Base-by-base conservation (phyloP, 495 filamentous ascomycete species). In the Penicillium flavigenum region DNA sequence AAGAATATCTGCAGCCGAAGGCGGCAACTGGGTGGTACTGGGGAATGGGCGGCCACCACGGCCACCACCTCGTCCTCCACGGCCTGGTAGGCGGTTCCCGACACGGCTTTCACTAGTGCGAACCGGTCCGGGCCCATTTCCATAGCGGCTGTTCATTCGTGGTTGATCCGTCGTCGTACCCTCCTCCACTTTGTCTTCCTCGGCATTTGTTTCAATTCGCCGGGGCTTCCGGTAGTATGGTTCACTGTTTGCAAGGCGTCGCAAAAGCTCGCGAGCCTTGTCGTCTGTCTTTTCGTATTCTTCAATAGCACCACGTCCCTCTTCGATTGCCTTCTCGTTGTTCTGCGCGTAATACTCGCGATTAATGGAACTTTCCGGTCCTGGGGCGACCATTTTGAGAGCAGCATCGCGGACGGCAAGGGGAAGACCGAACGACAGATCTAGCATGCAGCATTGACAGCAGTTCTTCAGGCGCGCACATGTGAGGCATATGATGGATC, bases 381-480 rank as follows among this genome's bases (percentile, higher is more conserved):
- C 94, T 1, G 92, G 92, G 11, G 92, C 91, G 19, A 97, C 88
- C 83, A 98, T 93, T 78, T 97, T 96, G 49, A 98, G 81, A 2
- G 94, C 94, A n/a, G 94, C 93, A 78, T 98, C 94, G 60, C 94
- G 85, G 47, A 98, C 87, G 44, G 88, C 85, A 64, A 97, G 96
- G 20, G 95, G 94, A 34, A 98, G 75, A 51, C 95, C 94, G 71
- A 96, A 98, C 19, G 88, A 89, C 55, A 98, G 77, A 81, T 98
- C 94, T 47, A 97, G 86, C 91, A 98, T 97, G 78, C 94, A 98
- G 73, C 89, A 96, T 76, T 98, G 94, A 71, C 94, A 98, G 77
- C 94, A 95, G 78, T 97, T 97, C 78, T 96, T 95, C 57, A 96
- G 80, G 22, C 92, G 89, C 12, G 91, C 91, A 76, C 92, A 97